Evolutionary conservation across 164 flowering plant genomes (phyloP), one percentile per base, ranked within the genome.

Genomic region (Tetracentron sinense): DNA sequence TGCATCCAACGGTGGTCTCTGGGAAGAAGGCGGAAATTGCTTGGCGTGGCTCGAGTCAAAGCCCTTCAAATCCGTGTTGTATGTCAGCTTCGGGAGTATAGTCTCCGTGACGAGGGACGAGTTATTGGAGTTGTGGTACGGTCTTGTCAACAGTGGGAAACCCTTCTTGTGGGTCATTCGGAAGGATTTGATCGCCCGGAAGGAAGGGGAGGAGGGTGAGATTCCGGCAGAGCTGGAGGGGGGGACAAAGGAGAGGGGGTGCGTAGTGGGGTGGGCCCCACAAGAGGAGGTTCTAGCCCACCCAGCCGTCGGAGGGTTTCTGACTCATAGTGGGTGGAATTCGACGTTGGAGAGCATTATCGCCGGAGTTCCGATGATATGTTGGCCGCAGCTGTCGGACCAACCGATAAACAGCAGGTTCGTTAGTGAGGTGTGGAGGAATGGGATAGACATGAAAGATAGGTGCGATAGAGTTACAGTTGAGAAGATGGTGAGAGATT

Each of bases 161-260:
- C 12, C 26, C 7, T 70, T 70, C 49, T 46, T 70, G 56, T 70
- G 73, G 73, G 69, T 59, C 27, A 69, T 69, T 8, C 35, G 72
- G 61, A 50, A 65, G 4, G 60, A 60, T 19, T 58, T 56, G 1
- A 25, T 60, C 4, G 56, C 60, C 49, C 61, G 70, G 7, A 30
- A 58, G 8, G 64, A 59, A 25, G 21, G 10, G n/a, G 23, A n/a
- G 20, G 4, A 8, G 53, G 25, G 0, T 49, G 6, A 2, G 54
- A 46, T 63, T 54, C 50, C 48, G 22, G 19, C 8, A 2, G 59
- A 63, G 27, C 26, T 63, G 8, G 5, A 33, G 5, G 59, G 53
- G 33, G 67, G 51, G 1, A 63, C 60, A 7, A 53, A 25, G 21
- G 48, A 63, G 3, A 53, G 59, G 21, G 67, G 67, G 0, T 63